phyloP scores from a whole-genome alignment of 352 stramenopile species.

The Phytophthora tentaculata region DNA sequence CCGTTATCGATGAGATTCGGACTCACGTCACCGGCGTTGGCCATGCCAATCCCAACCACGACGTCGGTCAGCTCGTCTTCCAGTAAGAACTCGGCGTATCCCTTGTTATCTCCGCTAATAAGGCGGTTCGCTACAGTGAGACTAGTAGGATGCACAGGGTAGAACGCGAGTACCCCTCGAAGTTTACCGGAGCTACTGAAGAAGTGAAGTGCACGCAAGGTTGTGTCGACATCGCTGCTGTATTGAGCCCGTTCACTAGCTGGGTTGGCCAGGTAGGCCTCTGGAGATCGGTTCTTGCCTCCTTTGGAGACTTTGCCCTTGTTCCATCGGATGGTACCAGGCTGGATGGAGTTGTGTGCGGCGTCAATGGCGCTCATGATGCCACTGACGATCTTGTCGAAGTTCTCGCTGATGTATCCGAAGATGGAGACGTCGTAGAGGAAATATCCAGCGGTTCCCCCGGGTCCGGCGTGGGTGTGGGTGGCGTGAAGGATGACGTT shows the following conservation, averaged over 20 bases:
- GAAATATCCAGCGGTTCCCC: conserved; percentile 78
- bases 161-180: conserved; percentile 73
- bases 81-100: conserved; percentile 52
- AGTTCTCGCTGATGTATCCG: conserved; percentile 61
- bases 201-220: conserved; percentile 72
- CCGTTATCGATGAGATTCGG: conserved; percentile 56
- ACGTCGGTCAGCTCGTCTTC: conserved; percentile 40
- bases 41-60: conserved; percentile 47
- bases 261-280: conserved; percentile 75
- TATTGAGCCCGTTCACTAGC: conserved; percentile 60
- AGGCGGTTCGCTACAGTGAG: conserved; percentile 77
- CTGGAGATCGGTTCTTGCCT: conserved; percentile 77
- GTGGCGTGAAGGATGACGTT: conserved; percentile 84
- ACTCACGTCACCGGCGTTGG: conserved; percentile 54
- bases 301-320: conserved; percentile 39
- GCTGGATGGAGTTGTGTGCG: conserved; percentile 60
- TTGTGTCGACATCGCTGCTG: conserved; percentile 62
- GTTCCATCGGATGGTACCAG: conserved; percentile 50
- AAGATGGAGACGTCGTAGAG: conserved; percentile 71
- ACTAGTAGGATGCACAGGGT: conserved; percentile 79
- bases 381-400: conserved; percentile 72
- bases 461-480: conserved; percentile 82
- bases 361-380: conserved; percentile 64
- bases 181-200: conserved; percentile 34
- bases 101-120: conserved; percentile 85